Conservation (phyloP, 2,329 filamentous ascomycete species). For the Keithomyces neogunnii region DNA sequence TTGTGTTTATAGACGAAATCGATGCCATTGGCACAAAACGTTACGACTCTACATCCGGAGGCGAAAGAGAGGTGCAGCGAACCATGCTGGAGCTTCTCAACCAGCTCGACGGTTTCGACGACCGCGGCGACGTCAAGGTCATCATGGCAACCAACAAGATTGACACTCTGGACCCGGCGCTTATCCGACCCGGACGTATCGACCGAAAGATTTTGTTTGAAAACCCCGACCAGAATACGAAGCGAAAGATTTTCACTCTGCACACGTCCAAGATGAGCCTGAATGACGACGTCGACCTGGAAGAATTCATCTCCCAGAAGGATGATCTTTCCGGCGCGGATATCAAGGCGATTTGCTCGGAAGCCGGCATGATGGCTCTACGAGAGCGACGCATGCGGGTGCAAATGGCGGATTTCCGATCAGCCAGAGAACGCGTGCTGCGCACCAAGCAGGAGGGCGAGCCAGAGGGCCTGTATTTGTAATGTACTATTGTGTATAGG, state of each 20-base stretch:
- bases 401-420: slow-evolving; percentile 96
- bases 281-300: slow-evolving; percentile 91
- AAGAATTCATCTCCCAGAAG: slow-evolving; percentile 98
- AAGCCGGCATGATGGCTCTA: slow-evolving; percentile 88
- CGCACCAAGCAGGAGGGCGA: slow-evolving; percentile 99
- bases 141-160: slow-evolving; percentile 99
- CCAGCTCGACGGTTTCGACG: slow-evolving; percentile 97
- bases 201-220: slow-evolving; percentile 88
- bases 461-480: slow-evolving; percentile 97
- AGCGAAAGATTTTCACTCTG: slow-evolving; percentile 95
- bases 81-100: slow-evolving; percentile 98
- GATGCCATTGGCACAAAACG: slow-evolving; percentile 98
- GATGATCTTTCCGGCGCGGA: slow-evolving; percentile 95
- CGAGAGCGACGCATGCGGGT: slow-evolving; percentile 95
- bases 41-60: slow-evolving; percentile 94
- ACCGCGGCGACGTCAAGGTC: slow-evolving; percentile 97
- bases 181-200: slow-evolving; percentile 95
- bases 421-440: slow-evolving; percentile 86
- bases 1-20: slow-evolving; percentile 99
- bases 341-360: slow-evolving; percentile 98
- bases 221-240: slow-evolving; percentile 72
- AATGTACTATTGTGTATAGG: slow-evolving; percentile 30
- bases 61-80: slow-evolving; percentile 93
- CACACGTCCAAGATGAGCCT: slow-evolving; percentile 99
- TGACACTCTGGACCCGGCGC: slow-evolving; percentile 87